phyloP scores from a whole-genome alignment of 106 monocot genomes.

The Alisma plantagoaquatica region DNA sequence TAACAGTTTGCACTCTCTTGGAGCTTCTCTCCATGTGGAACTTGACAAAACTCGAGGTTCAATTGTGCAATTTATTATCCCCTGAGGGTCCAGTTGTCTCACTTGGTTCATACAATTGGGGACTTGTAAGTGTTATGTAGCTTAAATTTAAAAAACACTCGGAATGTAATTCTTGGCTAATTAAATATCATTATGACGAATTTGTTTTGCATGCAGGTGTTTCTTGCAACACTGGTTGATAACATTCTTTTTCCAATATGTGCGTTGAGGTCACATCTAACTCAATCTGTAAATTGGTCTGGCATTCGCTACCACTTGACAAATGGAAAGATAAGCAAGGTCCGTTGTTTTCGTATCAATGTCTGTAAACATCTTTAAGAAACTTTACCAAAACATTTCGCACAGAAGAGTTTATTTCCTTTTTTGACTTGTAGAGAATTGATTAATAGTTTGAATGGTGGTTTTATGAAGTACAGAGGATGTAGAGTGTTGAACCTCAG shows the following conservation, averaged over 20 bases:
- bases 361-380: too few relatives aligned
- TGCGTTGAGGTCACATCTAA: conserved; percentile 75
- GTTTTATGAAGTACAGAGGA: too few relatives aligned
- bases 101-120: conserved; percentile 86
- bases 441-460: too few relatives aligned
- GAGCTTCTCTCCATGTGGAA: conserved; percentile 99
- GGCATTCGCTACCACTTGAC: conserved; percentile 74
- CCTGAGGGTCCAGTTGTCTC: conserved; percentile 74
- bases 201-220: too few relatives aligned
- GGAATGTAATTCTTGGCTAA: too few relatives aligned
- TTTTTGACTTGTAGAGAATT: too few relatives aligned
- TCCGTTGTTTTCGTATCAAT: too few relatives aligned
- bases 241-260: conserved; percentile 91
- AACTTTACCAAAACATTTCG: too few relatives aligned
- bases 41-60: conserved; percentile 86
- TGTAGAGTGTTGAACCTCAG: too few relatives aligned
- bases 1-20: conserved; percentile 60
- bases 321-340: conserved; percentile 84
- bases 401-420: too few relatives aligned
- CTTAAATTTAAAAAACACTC: too few relatives aligned
- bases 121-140: conserved; percentile 80
- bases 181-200: too few relatives aligned
- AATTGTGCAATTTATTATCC: conserved; percentile 87
- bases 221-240: conserved; percentile 88
- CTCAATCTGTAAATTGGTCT: conserved; percentile 94